A percentile compares a stretch with the other conserved stretches of the same genome.
phyloP scores from a whole-genome alignment of 192 early-diverging fungal genomes.

The Podila horticola region DNA sequence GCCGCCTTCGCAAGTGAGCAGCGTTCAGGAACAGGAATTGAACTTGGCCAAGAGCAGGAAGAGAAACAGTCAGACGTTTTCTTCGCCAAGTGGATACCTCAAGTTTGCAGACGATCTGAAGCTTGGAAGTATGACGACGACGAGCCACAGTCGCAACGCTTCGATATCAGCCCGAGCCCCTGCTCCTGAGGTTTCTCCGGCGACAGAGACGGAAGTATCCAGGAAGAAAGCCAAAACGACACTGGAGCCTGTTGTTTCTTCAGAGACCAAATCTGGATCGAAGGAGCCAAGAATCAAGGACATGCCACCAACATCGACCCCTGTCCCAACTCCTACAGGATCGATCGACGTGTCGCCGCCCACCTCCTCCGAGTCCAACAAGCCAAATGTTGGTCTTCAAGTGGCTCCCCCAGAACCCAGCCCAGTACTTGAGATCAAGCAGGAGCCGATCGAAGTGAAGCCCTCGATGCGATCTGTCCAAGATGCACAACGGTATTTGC shows the following conservation, averaged over 20 bases:
- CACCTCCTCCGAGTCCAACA: background rate
- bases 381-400: background rate
- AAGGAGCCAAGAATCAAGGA: background rate
- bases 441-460: background rate
- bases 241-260: background rate
- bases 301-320: too few species aligned
- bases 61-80: constrained; percentile 44
- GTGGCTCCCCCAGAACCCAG: background rate
- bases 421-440: constrained; percentile 4
- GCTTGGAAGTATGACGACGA: constrained; percentile 2
- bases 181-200: background rate
- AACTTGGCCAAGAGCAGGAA: constrained; percentile 20
- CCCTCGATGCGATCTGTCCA: constrained; percentile 31
- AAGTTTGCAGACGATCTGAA: constrained; percentile 48
- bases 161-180: too few species aligned
- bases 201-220: constrained; percentile 6
- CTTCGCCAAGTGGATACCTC: constrained; percentile 36
- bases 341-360: background rate
- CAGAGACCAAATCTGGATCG: background rate
- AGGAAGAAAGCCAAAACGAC: constrained; percentile 43
- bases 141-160: too few species aligned
- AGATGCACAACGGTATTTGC: constrained; percentile 68
- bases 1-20: constrained; percentile 5
- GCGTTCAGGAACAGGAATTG: background rate
- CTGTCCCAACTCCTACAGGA: background rate